Conservation (phyloP, 495 filamentous ascomycete species). For the Penicillium alfredii region DNA sequence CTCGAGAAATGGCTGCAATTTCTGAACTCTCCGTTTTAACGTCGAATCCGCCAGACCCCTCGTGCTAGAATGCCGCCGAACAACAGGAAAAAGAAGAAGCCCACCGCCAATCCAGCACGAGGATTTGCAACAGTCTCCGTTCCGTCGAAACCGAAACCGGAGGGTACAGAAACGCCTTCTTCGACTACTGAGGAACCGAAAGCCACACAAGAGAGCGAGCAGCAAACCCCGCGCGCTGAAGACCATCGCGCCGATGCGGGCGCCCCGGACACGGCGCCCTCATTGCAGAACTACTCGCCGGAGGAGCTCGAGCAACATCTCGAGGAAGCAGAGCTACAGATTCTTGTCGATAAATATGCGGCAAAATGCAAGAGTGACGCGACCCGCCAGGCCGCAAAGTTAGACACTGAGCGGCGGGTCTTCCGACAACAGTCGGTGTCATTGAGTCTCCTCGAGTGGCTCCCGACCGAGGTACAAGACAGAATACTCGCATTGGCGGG, state of each 20-base stretch:
- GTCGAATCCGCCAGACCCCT: slow-evolving; percentile 10
- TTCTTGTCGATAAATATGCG: slow-evolving; percentile 73
- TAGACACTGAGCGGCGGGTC: slow-evolving; percentile 73
- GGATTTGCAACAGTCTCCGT: slow-evolving; percentile 90
- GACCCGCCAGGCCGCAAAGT: slow-evolving; percentile 58
- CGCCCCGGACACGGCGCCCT: slow-evolving; percentile 17
- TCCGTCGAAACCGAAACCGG: slow-evolving; percentile 61
- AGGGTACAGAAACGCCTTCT: slow-evolving; percentile 24
- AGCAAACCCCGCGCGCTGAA: slow-evolving; percentile 23
- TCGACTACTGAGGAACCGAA: slow-evolving; percentile 32
- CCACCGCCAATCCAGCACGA: slow-evolving; percentile 73
- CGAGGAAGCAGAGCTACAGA: slow-evolving; percentile 74
- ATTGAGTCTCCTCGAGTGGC: slow-evolving; percentile 68
- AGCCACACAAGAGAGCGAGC: slow-evolving; percentile 38
- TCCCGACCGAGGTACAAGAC: slow-evolving; percentile 72
- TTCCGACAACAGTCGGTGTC: slow-evolving; percentile 66
- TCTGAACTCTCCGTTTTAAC: too few species aligned
- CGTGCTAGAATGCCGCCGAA: slow-evolving; percentile 56
- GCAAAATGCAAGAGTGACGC: slow-evolving; percentile 63
- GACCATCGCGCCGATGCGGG: slow-evolving; percentile 13
- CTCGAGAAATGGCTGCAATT: too few species aligned
- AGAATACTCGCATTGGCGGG: slow-evolving; percentile 56
- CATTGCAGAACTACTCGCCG: slow-evolving; percentile 55
- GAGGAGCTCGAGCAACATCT: slow-evolving; percentile 82
- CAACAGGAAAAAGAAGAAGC: slow-evolving; percentile 87